Base-by-base conservation (phyloP, 805 yeast genomes). In the Saccharomycopsis sp. region DNA sequence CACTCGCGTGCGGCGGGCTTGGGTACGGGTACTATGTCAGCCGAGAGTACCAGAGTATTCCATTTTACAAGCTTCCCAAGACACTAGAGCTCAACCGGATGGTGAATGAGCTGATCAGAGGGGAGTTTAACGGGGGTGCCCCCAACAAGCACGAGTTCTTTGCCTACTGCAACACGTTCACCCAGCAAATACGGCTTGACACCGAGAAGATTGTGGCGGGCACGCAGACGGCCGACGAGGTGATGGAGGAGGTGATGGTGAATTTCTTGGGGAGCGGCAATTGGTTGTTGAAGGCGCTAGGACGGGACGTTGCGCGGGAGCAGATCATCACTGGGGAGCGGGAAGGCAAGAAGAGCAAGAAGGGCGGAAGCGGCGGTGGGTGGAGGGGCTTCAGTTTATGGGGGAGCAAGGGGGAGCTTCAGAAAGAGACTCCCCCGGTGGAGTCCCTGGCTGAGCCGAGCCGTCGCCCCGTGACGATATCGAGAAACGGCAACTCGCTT, bases 131-230 rank as follows among this genome's bases (percentile, higher is more conserved):
- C n/a, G n/a, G n/a, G n/a, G n/a, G n/a, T n/a, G 25, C 29, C 16
- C 40, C 18, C 16, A 44, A 40, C 16, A 17, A 22, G 20, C n/a
- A 15, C 9, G 40, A 43, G 9, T 43, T 32, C 25, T 46, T 46
- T 43, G 47, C 49, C 5, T 43, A 46, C 26, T 46, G 49, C 23
- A 38, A 46, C 33, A 46, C 49, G 2, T 46, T 39, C 34, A 13
- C 12, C 13, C 22, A 19, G 12, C 32, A 17, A 19, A 18, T 46
- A 12, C 40, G 26, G 16, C 31, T 46, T 15, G 43, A 43, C 18
- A 42, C 47, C 13, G 33, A 43, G 6, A n/a, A 30, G 13, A 32
- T 45, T 2, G 31, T 18, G 13, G 30, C 42, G 16, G 13, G 31
- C 19, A n/a, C 19, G 9, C 21, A 21, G 10, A 23, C 34, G 10